phyloP scores from a whole-genome alignment of 176 grass and related monocot species.

The Dactylis glomerata region DNA sequence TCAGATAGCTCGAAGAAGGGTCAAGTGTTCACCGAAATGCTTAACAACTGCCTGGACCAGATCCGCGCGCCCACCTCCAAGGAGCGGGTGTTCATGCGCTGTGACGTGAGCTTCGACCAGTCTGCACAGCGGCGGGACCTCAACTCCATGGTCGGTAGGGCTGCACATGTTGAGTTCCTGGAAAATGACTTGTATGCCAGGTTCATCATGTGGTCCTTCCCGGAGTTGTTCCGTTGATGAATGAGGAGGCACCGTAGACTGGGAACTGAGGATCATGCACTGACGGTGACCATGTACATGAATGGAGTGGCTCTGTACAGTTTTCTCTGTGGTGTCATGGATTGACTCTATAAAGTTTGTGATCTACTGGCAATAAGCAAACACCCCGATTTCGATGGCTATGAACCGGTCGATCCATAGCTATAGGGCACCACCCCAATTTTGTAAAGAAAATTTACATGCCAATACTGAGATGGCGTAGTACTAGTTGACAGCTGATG shows the following conservation, averaged over 20 bases:
- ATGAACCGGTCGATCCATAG: not conserved
- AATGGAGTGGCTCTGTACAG: not conserved
- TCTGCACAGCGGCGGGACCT: conserved; percentile 55
- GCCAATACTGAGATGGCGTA: not conserved
- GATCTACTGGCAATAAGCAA: not conserved
- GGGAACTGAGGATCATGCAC: not conserved
- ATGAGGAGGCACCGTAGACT: not conserved
- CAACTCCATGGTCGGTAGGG: conserved; percentile 81
- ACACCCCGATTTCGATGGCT: not conserved
- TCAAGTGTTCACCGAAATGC: conserved; percentile 83
- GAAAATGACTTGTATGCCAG: conserved; percentile 67
- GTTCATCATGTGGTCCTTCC: conserved; percentile 96
- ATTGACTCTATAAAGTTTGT: not conserved
- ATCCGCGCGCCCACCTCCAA: conserved; percentile 58
- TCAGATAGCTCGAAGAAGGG: conserved; percentile 67
- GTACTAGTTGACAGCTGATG: conserved; percentile 23
- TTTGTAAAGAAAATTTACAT: not conserved
- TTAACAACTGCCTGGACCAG: conserved; percentile 80
- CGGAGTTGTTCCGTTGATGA: conserved; percentile 61
- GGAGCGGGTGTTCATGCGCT: conserved; percentile 72
- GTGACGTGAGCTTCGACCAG: conserved; percentile 74
- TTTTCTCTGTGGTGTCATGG: not conserved
- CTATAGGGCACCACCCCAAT: not conserved
- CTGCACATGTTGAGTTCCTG: conserved; percentile 85
- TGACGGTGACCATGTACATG: not conserved